phyloP scores from a whole-genome alignment of 2,329 filamentous ascomycete genomes.

The Calonectria pauciramosa region DNA sequence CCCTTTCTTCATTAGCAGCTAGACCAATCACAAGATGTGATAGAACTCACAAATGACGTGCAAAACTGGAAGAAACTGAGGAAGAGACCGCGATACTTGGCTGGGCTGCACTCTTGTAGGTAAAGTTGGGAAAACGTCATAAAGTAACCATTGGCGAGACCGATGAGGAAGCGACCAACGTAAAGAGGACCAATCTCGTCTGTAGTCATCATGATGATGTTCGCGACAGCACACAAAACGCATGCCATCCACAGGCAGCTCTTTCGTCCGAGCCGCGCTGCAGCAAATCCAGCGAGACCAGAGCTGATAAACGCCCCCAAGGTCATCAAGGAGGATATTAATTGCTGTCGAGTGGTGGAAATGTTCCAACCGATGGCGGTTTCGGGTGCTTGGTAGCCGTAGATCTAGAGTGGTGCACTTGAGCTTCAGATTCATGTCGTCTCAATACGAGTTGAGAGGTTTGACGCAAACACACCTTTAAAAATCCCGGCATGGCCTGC shows the following conservation, averaged over 20 bases:
- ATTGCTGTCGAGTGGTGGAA: conserved; percentile 38
- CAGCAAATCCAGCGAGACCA: conserved; percentile 36
- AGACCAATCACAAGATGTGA: rapidly evolving
- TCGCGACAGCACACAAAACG: conserved; percentile 35
- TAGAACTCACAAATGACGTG: conserved; percentile 37
- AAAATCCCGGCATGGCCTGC: conserved; percentile 41
- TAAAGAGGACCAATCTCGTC: conserved; percentile 36
- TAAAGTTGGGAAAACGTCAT: conserved; percentile 43
- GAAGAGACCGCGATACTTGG: conserved; percentile 40
- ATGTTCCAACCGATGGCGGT: conserved; percentile 44
- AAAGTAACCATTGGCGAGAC: conserved; percentile 41
- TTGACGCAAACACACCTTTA: conserved; percentile 23
- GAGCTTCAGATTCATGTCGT: not conserved
- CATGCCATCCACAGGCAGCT: conserved; percentile 38
- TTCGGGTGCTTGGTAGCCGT: conserved; percentile 37
- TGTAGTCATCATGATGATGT: conserved; percentile 43
- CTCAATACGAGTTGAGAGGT: not conserved
- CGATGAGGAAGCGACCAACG: conserved; percentile 34
- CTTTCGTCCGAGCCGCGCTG: conserved; percentile 33
- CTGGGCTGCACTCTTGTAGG: conserved; percentile 38
- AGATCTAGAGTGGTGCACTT: conserved; percentile 25
- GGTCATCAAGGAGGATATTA: conserved; percentile 42
- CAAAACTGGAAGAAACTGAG: conserved; percentile 39
- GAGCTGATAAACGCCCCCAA: conserved; percentile 41
- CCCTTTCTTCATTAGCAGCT: conserved; percentile 19